These are phyloP conservation scores for Sporisorium exsertum DNA, from an alignment of 1,284 basidiomycete species.

Conservation along the genomic window DNA sequence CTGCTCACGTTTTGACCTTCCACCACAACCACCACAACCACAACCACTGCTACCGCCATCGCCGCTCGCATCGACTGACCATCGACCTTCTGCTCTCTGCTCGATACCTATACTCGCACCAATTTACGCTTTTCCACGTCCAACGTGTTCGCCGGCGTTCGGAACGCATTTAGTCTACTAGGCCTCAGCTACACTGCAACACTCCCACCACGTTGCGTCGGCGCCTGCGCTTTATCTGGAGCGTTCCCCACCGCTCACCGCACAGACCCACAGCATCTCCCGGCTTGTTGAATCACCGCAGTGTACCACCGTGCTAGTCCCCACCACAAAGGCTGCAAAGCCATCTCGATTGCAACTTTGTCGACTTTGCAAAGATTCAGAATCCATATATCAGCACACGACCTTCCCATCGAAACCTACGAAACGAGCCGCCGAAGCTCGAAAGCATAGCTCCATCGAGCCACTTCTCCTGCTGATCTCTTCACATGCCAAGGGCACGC, in stretches of 20 bases:
- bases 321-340: neutral
- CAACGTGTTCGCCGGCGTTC: no score
- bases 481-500: neutral
- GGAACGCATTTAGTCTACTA: neutral
- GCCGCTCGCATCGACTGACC: neutral
- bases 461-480: neutral
- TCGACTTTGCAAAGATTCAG: no score
- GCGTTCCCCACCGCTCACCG: neutral
- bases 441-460: neutral
- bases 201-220: neutral
- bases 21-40: neutral
- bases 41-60: no score
- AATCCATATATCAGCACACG: no score
- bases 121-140: neutral
- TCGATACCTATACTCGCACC: no score
- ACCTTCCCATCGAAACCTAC: neutral
- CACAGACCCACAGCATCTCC: neutral
- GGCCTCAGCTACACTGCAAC: no score
- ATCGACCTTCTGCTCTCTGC: neutral
- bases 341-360: neutral
- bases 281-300: no score
- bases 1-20: neutral
- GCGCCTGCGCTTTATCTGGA: neutral
- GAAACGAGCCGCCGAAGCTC: neutral
- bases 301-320: no score